phyloP scores from a whole-genome alignment of 164 flowering plant genomes.

The Amborella trichopoda region DNA sequence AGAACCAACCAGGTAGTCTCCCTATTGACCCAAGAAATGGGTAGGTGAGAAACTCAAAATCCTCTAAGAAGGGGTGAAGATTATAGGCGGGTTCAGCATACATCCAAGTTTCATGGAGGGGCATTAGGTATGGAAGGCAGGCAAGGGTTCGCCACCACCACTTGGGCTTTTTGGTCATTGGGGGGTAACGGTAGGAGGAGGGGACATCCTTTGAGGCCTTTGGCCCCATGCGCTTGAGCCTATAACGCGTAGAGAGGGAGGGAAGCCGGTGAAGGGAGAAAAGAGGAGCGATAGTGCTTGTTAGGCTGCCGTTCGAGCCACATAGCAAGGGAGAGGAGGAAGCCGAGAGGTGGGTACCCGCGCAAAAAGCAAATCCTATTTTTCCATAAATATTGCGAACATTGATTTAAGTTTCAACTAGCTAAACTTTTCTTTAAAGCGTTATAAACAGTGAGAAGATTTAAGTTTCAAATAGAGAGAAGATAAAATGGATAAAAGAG shows the following conservation, averaged over 20 bases:
- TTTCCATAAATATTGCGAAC: too few relatives aligned
- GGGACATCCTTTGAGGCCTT: conserved; percentile 71
- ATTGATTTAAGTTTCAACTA: too few relatives aligned
- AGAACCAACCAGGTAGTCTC: conserved; percentile 60
- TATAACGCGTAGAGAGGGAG: conserved; percentile 1
- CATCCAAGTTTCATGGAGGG: conserved; percentile 92
- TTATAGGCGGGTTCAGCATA: conserved; percentile 73
- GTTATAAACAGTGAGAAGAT: too few relatives aligned
- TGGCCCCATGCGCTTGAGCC: conserved; percentile 13
- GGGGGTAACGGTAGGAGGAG: conserved; percentile 41
- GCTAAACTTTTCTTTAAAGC: too few relatives aligned
- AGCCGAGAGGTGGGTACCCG: conserved; percentile 31
- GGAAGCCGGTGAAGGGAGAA: conserved; percentile 7
- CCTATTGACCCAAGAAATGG: conserved; percentile 59
- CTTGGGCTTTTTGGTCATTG: conserved; percentile 69
- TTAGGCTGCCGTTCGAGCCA: conserved; percentile 30
- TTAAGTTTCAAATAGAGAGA: too few relatives aligned
- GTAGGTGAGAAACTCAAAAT: conserved; percentile 45
- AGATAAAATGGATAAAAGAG: too few relatives aligned
- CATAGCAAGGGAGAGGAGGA: conserved; percentile 24
- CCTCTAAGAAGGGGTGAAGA: conserved; percentile 67
- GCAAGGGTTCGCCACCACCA: conserved; percentile 95
- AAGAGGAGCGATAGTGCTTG: conserved; percentile 18
- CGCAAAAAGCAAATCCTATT: too few relatives aligned
- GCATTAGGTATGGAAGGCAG: conserved; percentile 77